Percentiles rank a stretch among this genome's conserved stretches.
These are phyloP conservation scores for Kodamaea arcana DNA, from an alignment of 1,139 yeast species.

Conservation along the genomic window DNA sequence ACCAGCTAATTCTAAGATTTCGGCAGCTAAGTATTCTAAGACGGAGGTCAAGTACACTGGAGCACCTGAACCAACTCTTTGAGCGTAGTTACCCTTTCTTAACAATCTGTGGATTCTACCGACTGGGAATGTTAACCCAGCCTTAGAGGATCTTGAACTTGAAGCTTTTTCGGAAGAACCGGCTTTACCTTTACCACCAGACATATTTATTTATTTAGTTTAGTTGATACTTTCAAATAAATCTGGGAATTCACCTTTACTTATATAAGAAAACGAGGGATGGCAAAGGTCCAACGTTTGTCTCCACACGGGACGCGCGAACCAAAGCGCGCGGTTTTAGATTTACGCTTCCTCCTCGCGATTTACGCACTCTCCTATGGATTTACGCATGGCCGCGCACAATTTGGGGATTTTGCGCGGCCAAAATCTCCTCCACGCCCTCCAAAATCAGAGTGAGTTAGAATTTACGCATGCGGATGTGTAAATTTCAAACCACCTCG, in stretches of 20 bases:
- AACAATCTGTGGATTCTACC: constrained; percentile 55
- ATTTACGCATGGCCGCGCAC: not conserved
- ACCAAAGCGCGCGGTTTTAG: not conserved
- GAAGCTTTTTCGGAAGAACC: constrained; percentile 51
- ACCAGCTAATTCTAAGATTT: constrained; percentile 54
- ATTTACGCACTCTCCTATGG: not conserved
- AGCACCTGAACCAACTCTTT: constrained; percentile 55
- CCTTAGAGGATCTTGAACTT: constrained; percentile 51
- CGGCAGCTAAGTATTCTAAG: constrained; percentile 51
- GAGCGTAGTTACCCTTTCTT: constrained; percentile 54
- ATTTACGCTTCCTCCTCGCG: no score
- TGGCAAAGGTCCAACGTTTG: constrained; percentile 1
- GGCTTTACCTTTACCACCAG: constrained; percentile 55
- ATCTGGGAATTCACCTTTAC: constrained; percentile 4
- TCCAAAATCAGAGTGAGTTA: no score
- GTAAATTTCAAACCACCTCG: not conserved
- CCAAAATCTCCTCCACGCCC: not conserved
- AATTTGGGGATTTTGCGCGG: no score
- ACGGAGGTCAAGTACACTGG: constrained; percentile 53
- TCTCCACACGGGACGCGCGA: not conserved
- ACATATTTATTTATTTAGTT: constrained; percentile 25
- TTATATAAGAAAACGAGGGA: constrained; percentile 3
- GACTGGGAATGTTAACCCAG: constrained; percentile 54
- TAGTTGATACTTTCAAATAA: not conserved
- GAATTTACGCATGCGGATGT: not conserved